Conservation (phyloP, 805 yeast species). For the Hanseniaspora guilliermondii region DNA sequence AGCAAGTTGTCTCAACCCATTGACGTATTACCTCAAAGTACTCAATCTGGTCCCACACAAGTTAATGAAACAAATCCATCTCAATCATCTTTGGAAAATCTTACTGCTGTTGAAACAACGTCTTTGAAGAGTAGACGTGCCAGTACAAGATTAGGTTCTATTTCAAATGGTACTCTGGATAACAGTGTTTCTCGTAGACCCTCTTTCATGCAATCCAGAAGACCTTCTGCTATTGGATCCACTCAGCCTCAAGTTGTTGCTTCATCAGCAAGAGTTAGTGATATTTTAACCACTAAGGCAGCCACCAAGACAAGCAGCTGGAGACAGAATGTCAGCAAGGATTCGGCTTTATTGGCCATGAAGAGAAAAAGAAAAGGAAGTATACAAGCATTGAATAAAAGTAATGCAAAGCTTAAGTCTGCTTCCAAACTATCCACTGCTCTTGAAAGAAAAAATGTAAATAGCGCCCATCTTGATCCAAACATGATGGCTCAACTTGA, state of each 20-base stretch:
- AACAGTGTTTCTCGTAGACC: slow-evolving; percentile 12
- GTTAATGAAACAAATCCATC: slow-evolving; percentile 8
- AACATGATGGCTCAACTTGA: slow-evolving; percentile 3
- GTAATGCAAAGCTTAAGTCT: background rate
- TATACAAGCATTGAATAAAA: background rate
- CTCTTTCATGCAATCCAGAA: slow-evolving; percentile 11
- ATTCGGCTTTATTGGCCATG: slow-evolving; percentile 22
- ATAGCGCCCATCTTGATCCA: background rate
- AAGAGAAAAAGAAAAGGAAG: slow-evolving; percentile 21
- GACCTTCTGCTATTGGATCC: background rate
- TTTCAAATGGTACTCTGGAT: slow-evolving; percentile 13
- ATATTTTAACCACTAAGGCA: slow-evolving; percentile 12
- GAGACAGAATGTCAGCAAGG: slow-evolving; percentile 20
- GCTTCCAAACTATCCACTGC: background rate
- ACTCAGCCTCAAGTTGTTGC: slow-evolving; percentile 7
- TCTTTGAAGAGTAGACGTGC: slow-evolving; percentile 14
- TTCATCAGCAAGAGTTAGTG: slow-evolving; percentile 2
- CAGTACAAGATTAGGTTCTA: slow-evolving; percentile 15
- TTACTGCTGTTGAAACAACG: slow-evolving; percentile 5
- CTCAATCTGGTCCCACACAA: slow-evolving; percentile 5
- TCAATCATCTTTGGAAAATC: slow-evolving; percentile 8
- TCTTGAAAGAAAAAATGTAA: background rate
- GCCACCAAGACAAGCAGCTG: slow-evolving; percentile 18
- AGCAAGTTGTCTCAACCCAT: slow-evolving; percentile 6
- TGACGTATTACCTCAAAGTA: slow-evolving; percentile 7